Evolutionary conservation across 176 grass and related monocot species (phyloP).

Genomic region (Poa pratensis): DNA sequence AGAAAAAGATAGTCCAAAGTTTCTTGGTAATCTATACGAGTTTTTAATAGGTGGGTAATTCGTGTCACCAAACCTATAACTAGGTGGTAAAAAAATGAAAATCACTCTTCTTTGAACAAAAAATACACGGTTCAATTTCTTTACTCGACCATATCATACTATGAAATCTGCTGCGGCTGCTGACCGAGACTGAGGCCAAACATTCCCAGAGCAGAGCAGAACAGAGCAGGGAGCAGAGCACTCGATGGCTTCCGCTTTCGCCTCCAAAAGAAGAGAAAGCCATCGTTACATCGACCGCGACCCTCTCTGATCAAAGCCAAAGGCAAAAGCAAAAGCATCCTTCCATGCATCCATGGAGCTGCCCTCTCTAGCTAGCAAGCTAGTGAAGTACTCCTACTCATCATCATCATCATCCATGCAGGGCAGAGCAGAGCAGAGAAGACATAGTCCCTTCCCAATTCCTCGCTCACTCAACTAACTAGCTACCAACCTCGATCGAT

Average conservation of each 20-base stretch:
- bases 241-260: slow-evolving; percentile 23
- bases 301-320: not conserved
- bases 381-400: not conserved
- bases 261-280: slow-evolving; percentile 46
- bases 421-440: not conserved
- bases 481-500: not conserved
- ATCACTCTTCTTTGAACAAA: too few species aligned
- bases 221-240: not conserved
- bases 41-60: too few species aligned
- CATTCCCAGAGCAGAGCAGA: slow-evolving; percentile 12
- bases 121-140: not conserved
- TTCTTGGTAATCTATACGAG: too few species aligned
- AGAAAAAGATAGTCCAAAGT: too few species aligned
- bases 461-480: not conserved
- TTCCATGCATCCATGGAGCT: slow-evolving; percentile 9
- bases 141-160: not conserved
- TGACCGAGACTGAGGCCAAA: not conserved
- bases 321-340: slow-evolving; percentile 3
- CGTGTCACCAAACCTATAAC: too few species aligned
- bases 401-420: slow-evolving; percentile 10
- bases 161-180: not conserved
- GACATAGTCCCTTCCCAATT: not conserved
- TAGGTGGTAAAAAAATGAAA: too few species aligned
- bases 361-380: not conserved
- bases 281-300: not conserved